Conservation (phyloP, 768 basidiomycete genomes). For the Lepiota brunneoincarnata region DNA sequence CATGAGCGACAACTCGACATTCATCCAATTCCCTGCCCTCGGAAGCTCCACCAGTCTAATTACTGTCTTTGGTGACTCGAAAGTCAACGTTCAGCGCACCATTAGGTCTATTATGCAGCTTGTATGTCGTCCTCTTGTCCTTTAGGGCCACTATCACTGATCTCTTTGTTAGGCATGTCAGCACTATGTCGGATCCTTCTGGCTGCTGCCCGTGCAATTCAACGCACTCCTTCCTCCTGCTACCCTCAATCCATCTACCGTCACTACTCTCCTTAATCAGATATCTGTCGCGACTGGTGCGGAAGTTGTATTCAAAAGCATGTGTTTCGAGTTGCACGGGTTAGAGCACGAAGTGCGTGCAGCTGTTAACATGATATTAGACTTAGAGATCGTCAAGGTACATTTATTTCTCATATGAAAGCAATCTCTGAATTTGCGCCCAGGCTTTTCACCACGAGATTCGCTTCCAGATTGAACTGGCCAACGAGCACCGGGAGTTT, state of each 20-base stretch:
- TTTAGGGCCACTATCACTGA: neutral
- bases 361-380: slow-evolving; percentile 83
- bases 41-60: slow-evolving; percentile 92
- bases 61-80: slow-evolving; percentile 90
- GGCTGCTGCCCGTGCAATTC: slow-evolving; percentile 92
- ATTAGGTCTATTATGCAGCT: slow-evolving; percentile 93
- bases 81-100: slow-evolving; percentile 92
- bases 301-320: slow-evolving; percentile 94
- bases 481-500: slow-evolving; percentile 97
- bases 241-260: slow-evolving; percentile 77
- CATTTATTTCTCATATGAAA: slow-evolving; percentile 16
- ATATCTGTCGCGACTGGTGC: slow-evolving; percentile 86
- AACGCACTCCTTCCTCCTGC: slow-evolving; percentile 86
- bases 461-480: slow-evolving; percentile 95
- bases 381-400: slow-evolving; percentile 91
- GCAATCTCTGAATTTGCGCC: neutral
- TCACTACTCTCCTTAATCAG: slow-evolving; percentile 81
- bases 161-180: slow-evolving; percentile 69
- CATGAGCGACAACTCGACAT: slow-evolving; percentile 97
- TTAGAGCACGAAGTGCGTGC: slow-evolving; percentile 87
- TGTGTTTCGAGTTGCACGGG: slow-evolving; percentile 97
- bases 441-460: slow-evolving; percentile 96
- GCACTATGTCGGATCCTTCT: slow-evolving; percentile 96
- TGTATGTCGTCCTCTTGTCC: slow-evolving; percentile 48
- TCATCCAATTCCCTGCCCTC: slow-evolving; percentile 89